Evolutionary conservation across 176 grass and related monocot genomes (phyloP).

Genomic region (Aegilops speltoides): DNA sequence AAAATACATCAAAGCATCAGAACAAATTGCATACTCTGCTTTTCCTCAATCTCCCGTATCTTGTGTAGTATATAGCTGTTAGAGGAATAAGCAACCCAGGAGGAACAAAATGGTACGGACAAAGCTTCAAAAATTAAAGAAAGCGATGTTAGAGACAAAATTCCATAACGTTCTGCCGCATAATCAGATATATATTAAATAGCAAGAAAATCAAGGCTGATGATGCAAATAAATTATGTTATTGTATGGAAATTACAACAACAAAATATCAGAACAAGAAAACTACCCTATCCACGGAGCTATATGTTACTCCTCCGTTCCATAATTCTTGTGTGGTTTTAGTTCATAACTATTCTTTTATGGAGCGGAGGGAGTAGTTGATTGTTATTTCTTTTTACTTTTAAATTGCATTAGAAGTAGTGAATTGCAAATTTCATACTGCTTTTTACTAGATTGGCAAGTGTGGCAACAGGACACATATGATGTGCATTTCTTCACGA

Average conservation of each 20-base stretch:
- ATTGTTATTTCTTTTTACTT: neutral
- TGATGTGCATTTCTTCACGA: neutral
- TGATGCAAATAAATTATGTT: neutral
- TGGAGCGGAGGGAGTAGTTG: neutral
- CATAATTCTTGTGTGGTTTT: no score
- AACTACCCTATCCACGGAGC: neutral
- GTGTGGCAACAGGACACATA: neutral
- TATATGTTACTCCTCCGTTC: no score
- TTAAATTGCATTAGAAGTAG: neutral
- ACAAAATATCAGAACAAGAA: neutral
- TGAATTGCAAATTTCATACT: constrained; percentile 13
- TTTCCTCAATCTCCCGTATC: constrained; percentile 96
- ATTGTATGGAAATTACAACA: neutral
- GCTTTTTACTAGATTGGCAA: neutral
- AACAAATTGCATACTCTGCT: constrained; percentile 60
- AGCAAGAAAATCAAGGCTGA: neutral
- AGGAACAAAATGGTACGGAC: constrained; percentile 81
- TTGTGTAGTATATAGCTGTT: constrained; percentile 83
- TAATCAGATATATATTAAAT: neutral
- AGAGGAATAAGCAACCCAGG: constrained; percentile 70
- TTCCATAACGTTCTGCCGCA: neutral
- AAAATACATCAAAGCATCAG: neutral
- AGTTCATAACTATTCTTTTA: no score
- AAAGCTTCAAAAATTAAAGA: constrained; percentile 50
- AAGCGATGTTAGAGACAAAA: neutral